phyloP scores from a whole-genome alignment of 2,329 filamentous ascomycete genomes.

The Venturia pyrina region DNA sequence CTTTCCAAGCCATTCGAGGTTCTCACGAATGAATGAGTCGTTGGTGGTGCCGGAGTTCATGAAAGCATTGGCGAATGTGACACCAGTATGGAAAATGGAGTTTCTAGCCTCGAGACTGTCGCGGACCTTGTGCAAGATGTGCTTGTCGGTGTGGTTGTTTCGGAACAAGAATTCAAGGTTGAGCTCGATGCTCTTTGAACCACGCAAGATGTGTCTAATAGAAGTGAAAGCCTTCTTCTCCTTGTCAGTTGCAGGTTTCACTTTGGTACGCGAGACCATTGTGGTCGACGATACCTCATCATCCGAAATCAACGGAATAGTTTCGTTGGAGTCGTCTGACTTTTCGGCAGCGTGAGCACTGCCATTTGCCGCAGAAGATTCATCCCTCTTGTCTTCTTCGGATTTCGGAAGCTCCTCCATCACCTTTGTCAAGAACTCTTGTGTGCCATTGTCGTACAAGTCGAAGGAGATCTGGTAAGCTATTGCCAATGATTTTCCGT shows the following conservation, averaged over 20 bases:
- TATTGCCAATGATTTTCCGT: constrained; percentile 67
- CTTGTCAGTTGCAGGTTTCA: constrained; percentile 36
- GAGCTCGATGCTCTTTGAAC: constrained; percentile 85
- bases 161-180: constrained; percentile 95
- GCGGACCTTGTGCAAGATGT: constrained; percentile 89
- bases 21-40: constrained; percentile 97
- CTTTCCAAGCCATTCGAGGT: constrained; percentile 95
- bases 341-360: constrained; percentile 24
- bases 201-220: constrained; percentile 60
- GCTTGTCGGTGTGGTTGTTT: constrained; percentile 86
- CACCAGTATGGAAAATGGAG: constrained; percentile 95
- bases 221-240: constrained; percentile 45
- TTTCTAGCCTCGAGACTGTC: constrained; percentile 93
- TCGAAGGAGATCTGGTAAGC: constrained; percentile 98
- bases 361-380: constrained; percentile 31
- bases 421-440: constrained; percentile 89
- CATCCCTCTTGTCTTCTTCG: constrained; percentile 37
- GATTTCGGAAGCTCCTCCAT: constrained; percentile 62
- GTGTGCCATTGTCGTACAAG: constrained; percentile 95
- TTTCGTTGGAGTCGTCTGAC: constrained; percentile 43
- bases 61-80: constrained; percentile 96
- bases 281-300: constrained; percentile 28
- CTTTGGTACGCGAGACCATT: constrained; percentile 32
- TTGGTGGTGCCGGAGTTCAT: constrained; percentile 99
- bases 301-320: constrained; percentile 48